These are phyloP conservation scores for Diplodia scrobiculata DNA, from an alignment of 2,329 filamentous ascomycete genomes.

Conservation along the genomic window DNA sequence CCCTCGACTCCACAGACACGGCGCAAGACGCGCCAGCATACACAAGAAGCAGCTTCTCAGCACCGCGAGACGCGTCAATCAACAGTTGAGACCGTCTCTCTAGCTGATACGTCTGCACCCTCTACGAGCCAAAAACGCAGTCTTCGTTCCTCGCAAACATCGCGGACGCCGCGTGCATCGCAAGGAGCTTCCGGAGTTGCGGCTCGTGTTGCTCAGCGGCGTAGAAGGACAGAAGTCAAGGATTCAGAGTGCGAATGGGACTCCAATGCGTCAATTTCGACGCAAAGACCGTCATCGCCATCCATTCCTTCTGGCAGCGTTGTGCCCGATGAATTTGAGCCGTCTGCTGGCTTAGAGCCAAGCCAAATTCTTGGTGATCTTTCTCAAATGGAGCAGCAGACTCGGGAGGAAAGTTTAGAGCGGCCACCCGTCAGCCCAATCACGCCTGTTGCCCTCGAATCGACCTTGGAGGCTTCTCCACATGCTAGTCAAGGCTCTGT, in stretches of 20 bases:
- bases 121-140: constrained; percentile 1
- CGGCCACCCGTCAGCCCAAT: constrained; percentile 12
- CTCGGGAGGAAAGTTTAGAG: background rate
- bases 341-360: background rate
- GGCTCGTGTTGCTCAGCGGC: constrained; percentile 3
- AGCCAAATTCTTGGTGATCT: constrained; percentile 15
- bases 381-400: background rate
- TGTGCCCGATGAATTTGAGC: background rate
- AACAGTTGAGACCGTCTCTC: constrained; percentile 1
- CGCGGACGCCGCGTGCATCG: background rate
- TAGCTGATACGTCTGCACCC: background rate
- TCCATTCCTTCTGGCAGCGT: background rate
- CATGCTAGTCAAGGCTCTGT: background rate
- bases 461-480: background rate
- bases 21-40: constrained; percentile 6
- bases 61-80: background rate
- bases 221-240: constrained; percentile 13
- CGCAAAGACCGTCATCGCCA: constrained; percentile 15
- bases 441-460: background rate
- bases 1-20: background rate
- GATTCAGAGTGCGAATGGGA: constrained; percentile 22
- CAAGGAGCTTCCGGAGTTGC: constrained; percentile 20
- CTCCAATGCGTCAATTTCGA: constrained; percentile 15
- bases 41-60: background rate
- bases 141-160: constrained; percentile 1